Conservation (phyloP, 2,329 filamentous ascomycete species). For the Fusarium equiseti region DNA sequence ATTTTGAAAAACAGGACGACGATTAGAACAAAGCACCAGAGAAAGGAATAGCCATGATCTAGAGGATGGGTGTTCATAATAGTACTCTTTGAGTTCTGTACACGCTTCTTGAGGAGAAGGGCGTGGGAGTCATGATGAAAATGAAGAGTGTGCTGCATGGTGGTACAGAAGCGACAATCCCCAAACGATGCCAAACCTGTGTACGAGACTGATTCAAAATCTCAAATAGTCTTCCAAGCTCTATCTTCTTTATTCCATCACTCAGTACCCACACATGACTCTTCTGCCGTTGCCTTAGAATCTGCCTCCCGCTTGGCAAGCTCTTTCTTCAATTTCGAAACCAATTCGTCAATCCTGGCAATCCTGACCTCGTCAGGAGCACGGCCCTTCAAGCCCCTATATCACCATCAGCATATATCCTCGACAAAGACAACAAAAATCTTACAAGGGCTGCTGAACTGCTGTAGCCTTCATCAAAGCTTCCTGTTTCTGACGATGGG, state of each 20-base stretch:
- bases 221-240: neutral
- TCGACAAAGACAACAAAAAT: fast-evolving
- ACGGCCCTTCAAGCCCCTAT: neutral
- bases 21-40: neutral
- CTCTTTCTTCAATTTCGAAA: neutral
- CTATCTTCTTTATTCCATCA: neutral
- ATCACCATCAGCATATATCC: neutral
- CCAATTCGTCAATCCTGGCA: neutral
- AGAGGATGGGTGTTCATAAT: neutral
- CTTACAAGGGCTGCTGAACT: neutral
- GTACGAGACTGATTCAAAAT: neutral
- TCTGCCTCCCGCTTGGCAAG: neutral
- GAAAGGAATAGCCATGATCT: neutral
- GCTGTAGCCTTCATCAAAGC: neutral
- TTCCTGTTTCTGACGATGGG: fast-evolving
- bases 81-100: fast-evolving
- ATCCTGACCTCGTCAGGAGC: neutral
- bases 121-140: neutral
- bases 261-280: neutral
- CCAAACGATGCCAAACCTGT: neutral
- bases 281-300: neutral
- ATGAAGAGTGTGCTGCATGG: neutral
- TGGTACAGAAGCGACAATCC: neutral
- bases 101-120: neutral
- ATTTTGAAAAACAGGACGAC: neutral